A percentile compares a stretch with the other conserved stretches of the same genome.
Evolutionary conservation across 1,139 yeast species (phyloP).

Genomic region (Kodamaea alishanica): DNA sequence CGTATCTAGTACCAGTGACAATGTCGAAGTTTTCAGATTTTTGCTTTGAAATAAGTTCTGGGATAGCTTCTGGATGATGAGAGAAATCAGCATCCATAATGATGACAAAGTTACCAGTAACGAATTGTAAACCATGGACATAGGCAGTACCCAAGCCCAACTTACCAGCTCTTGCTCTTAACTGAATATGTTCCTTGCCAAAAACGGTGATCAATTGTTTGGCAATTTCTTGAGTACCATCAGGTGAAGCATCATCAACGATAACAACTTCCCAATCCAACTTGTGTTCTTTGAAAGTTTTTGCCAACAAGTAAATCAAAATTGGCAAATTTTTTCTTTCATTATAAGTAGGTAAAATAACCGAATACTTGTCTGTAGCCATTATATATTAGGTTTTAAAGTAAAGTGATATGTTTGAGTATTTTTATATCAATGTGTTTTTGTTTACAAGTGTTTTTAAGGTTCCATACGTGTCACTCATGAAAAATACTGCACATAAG

Average conservation of each 20-base stretch:
- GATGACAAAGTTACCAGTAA: slow-evolving; percentile 71
- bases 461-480: neutral
- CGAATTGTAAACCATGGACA: slow-evolving; percentile 71
- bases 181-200: slow-evolving; percentile 60
- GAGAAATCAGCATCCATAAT: slow-evolving; percentile 88
- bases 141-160: slow-evolving; percentile 82
- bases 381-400: slow-evolving; percentile 8
- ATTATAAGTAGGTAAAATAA: slow-evolving; percentile 76
- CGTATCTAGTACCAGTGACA: slow-evolving; percentile 83
- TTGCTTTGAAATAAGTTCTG: slow-evolving; percentile 69
- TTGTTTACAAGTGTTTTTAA: neutral
- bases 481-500: neutral
- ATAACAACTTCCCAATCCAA: slow-evolving; percentile 76
- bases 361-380: slow-evolving; percentile 57
- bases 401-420: neutral
- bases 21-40: slow-evolving; percentile 63
- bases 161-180: slow-evolving; percentile 75
- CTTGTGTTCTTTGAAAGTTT: slow-evolving; percentile 58
- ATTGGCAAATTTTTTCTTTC: slow-evolving; percentile 71
- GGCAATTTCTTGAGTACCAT: slow-evolving; percentile 77
- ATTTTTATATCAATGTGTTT: neutral
- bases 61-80: slow-evolving; percentile 79
- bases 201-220: slow-evolving; percentile 59
- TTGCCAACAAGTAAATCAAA: slow-evolving; percentile 65
- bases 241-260: slow-evolving; percentile 81